Evolutionary conservation across 140 eudicot species (phyloP).

Genomic region (Anethum foeniculum): DNA sequence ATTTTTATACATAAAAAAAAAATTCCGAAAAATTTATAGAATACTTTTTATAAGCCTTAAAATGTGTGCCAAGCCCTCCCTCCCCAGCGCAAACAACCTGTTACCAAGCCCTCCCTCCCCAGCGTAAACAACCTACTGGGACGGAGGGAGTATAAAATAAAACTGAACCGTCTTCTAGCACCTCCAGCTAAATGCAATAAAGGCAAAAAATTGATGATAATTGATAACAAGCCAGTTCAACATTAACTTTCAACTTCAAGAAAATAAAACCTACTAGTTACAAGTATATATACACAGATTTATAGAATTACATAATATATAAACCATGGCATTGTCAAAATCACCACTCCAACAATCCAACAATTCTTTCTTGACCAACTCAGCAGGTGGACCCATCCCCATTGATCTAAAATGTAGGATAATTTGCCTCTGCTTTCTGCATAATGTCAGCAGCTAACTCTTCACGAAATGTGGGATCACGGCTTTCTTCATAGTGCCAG

Average conservation of each 20-base stretch:
- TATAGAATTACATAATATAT: not conserved
- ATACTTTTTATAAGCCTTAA: no score
- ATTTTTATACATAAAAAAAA: no score
- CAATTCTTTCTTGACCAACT: not conserved
- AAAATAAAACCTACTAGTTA: not conserved
- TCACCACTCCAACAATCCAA: not conserved
- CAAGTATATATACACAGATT: no score
- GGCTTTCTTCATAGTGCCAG: not conserved
- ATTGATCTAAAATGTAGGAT: conserved; percentile 22
- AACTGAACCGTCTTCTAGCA: no score
- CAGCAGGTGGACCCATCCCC: conserved; percentile 22
- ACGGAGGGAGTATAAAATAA: no score
- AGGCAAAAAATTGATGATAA: no score
- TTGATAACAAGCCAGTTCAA: not conserved
- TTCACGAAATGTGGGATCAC: conserved; percentile 14
- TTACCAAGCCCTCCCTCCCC: no score
- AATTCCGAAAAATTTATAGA: no score
- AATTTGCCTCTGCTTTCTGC: not conserved
- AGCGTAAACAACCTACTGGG: no score
- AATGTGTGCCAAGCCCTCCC: no score
- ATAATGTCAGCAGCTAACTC: conserved; percentile 14
- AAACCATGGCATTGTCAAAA: not conserved
- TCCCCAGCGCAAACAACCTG: no score
- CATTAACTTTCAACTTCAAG: not conserved
- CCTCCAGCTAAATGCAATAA: no score